Base-by-base conservation (phyloP, 768 basidiomycete genomes). In the Nidularia pulvinata region DNA sequence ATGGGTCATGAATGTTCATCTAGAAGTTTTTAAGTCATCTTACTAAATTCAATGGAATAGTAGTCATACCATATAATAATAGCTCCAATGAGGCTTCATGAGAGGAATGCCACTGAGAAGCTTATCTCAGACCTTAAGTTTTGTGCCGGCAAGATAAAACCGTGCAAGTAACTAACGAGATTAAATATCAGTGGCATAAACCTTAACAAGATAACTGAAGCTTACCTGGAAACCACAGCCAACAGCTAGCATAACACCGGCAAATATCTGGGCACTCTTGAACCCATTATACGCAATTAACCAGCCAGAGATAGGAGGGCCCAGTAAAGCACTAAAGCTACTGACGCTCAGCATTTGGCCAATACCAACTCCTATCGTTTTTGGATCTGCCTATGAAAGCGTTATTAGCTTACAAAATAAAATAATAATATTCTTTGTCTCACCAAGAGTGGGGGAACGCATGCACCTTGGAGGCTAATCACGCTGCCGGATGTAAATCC, bases 401-500 rank as follows among this genome's bases (percentile, higher is more conserved):
- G 14, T 14, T n/a, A 42, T 42, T 43, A 35, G 36, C 16, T 19
- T 25, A n/a, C 44, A 33, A 6, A 45, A 46, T 11, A 53, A 11
- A 46, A 46, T n/a, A 30, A 11, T 9, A 11, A 9, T 25, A 25
- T n/a, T 10, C 13, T 46, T 46, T 46, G 25, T 16, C 56, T 13
- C 33, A 59, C 56, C 48, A 59, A 36, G 36, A 59, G 50, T 19
- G 56, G 53, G 22, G 53, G 56, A 3, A 59, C 53, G 55, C 59
- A 59, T 22, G 59, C 59, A 4, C 56, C 59, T 43, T 59, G 59
- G 25, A 59, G 47, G 39, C 56, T 57, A 30, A 55, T 32, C 4
- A 59, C 50, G 42, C 53, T 59, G 4, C 59, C 59, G 7, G 56
- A 57, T 37, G 59, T 55, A 49, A 59, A 59, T 10, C 59, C 59